Evolutionary conservation across 768 basidiomycete genomes (phyloP).

Genomic region (Dacryopinax primogenitus): DNA sequence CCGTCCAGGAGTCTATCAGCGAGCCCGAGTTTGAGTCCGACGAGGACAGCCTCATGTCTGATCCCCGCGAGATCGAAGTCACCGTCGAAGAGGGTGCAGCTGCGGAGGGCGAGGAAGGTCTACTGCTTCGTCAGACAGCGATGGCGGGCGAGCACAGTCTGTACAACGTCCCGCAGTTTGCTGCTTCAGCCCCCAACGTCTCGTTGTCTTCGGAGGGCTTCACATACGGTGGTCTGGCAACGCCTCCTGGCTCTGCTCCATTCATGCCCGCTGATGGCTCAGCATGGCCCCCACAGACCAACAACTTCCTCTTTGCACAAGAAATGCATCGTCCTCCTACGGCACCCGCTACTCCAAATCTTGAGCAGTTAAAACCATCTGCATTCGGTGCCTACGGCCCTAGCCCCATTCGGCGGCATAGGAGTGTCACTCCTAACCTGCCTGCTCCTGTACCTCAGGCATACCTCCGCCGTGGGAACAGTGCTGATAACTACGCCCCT

Average conservation of each 20-base stretch:
- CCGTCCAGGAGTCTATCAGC: not conserved
- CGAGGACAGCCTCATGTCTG: not conserved
- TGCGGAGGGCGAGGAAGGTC: slow-evolving; percentile 1
- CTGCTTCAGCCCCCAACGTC: not conserved
- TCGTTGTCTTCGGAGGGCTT: not conserved
- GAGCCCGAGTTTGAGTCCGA: slow-evolving; percentile 4
- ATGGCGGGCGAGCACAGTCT: not conserved
- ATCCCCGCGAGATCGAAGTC: slow-evolving; percentile 2
- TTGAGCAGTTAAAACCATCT: not conserved
- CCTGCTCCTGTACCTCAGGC: not conserved
- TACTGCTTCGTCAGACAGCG: not conserved
- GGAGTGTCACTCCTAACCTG: not conserved
- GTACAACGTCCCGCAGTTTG: slow-evolving; percentile 1
- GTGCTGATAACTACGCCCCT: not conserved
- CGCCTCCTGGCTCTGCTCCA: not conserved
- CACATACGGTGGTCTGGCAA: not conserved
- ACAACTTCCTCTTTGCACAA: slow-evolving; percentile 2
- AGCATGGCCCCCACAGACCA: not conserved
- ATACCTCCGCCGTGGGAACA: not conserved
- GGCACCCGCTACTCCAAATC: not conserved
- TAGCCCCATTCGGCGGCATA: not conserved
- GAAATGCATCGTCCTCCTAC: not conserved
- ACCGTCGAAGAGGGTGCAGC: not conserved
- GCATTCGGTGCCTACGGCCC: not conserved
- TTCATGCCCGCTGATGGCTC: not conserved